Conservation (phyloP, 306 rosid species). For the Arachis stenosperma region DNA sequence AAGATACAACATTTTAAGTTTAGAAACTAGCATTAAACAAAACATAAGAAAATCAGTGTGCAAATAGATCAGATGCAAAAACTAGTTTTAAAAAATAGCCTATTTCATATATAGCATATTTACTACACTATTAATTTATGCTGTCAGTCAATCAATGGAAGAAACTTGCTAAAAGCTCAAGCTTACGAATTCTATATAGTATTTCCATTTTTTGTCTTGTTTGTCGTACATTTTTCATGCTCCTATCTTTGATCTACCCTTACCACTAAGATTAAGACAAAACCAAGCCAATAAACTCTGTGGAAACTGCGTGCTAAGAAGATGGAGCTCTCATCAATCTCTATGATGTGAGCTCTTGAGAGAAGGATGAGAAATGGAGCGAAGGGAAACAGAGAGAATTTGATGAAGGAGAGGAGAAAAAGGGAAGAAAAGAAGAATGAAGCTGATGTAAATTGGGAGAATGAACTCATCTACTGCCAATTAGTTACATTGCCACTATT, state of each 20-base stretch:
- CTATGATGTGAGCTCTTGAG: too few relatives aligned
- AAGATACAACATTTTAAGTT: slow-evolving; percentile 3
- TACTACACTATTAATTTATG: neutral
- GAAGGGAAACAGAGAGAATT: too few relatives aligned
- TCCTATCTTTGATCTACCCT: neutral
- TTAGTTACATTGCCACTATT: too few relatives aligned
- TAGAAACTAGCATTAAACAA: slow-evolving; percentile 5
- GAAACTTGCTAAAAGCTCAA: neutral
- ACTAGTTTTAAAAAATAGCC: neutral
- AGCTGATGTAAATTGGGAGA: too few relatives aligned
- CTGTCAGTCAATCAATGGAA: neutral
- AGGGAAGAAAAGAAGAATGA: too few relatives aligned
- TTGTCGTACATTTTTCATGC: neutral
- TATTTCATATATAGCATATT: neutral
- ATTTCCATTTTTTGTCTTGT: neutral
- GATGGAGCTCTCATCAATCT: too few relatives aligned
- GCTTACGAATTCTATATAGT: neutral
- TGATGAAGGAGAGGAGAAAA: too few relatives aligned
- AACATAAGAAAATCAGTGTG: neutral
- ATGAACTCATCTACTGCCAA: too few relatives aligned
- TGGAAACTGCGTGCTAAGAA: too few relatives aligned
- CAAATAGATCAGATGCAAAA: neutral
- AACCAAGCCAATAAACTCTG: too few relatives aligned
- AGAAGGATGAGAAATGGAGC: too few relatives aligned
- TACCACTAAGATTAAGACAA: neutral